Evolutionary conservation across 352 stramenopile genomes (phyloP), one percentile per base, ranked within the genome.

Genomic region (Pythium grandisporangium): DNA sequence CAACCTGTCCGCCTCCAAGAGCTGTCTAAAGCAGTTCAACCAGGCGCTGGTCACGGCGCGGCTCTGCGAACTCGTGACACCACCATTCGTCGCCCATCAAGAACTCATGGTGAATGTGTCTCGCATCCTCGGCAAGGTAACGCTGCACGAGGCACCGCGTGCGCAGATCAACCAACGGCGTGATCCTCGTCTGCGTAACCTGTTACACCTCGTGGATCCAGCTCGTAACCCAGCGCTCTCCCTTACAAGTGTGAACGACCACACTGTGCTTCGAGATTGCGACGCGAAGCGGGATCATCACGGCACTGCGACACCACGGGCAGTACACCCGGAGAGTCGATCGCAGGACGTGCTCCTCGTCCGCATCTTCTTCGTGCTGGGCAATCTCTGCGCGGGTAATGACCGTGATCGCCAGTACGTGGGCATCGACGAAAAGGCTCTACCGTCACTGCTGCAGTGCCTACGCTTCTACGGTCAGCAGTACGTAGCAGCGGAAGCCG

Each of bases 301-400:
- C n/a, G n/a, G n/a, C n/a, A n/a, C n/a, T n/a, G n/a, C n/a, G n/a
- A n/a, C n/a, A n/a, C n/a, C n/a, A n/a, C n/a, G n/a, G n/a, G n/a
- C n/a, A n/a, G n/a, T n/a, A n/a, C n/a, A n/a, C n/a, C 36, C 26
- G 4, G 68, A 78, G 5, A 55, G 40, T 21, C 61, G 55, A 3
- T 63, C 61, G 24, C 72, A 86, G 25, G 69, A 82, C 30, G 45
- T 65, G 19, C 52, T 89, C 14, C 60, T 91, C 14, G 48, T 95
- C 8, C 80, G 84, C 10, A 58, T 87, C 19, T 82, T 80, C 44
- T 95, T 95, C 44, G 60, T 80, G 25, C 57, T 95, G 1, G 84
- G 82, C 1, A 95, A 95, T 46, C 53, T 94, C n/a, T 93, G 80
- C 41, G 81, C 84, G 19, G 69, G 63, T 2, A 93, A 93, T 41